Conservation (phyloP, 192 early-diverging fungal genomes). For the Coemansia pectinata region DNA sequence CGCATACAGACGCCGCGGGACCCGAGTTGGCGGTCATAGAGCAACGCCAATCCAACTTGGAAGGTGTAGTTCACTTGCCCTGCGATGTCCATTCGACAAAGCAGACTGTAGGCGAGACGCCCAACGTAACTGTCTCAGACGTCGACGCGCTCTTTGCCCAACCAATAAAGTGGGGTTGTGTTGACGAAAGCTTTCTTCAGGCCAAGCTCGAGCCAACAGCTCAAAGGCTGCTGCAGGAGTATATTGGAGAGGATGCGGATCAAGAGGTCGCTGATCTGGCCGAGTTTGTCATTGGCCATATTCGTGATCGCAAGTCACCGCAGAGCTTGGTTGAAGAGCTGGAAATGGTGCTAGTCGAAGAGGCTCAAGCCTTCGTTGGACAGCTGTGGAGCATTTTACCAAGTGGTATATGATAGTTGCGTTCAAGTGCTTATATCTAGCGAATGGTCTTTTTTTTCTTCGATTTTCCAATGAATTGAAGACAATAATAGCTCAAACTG, state of each 20-base stretch:
- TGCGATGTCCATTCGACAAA: background rate
- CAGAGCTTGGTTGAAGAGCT: slow-evolving; percentile 76
- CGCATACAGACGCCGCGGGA: slow-evolving; percentile 15
- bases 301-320: slow-evolving; percentile 66
- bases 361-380: slow-evolving; percentile 82
- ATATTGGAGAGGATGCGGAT: slow-evolving; percentile 68
- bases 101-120: background rate
- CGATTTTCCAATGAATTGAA: background rate
- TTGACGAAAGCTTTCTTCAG: slow-evolving; percentile 55
- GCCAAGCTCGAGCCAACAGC: slow-evolving; percentile 76
- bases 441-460: background rate
- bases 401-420: background rate
- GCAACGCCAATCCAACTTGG: background rate
- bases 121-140: background rate
- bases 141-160: slow-evolving; percentile 23
- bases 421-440: no score
- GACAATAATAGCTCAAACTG: background rate
- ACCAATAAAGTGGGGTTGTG: slow-evolving; percentile 34
- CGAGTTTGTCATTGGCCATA: slow-evolving; percentile 74
- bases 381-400: slow-evolving; percentile 72
- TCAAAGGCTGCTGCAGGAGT: slow-evolving; percentile 75
- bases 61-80: background rate
- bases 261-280: slow-evolving; percentile 64
- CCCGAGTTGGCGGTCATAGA: slow-evolving; percentile 4
- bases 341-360: slow-evolving; percentile 80